Base-by-base conservation (phyloP, 345 rosid species). In the Acer campestre region DNA sequence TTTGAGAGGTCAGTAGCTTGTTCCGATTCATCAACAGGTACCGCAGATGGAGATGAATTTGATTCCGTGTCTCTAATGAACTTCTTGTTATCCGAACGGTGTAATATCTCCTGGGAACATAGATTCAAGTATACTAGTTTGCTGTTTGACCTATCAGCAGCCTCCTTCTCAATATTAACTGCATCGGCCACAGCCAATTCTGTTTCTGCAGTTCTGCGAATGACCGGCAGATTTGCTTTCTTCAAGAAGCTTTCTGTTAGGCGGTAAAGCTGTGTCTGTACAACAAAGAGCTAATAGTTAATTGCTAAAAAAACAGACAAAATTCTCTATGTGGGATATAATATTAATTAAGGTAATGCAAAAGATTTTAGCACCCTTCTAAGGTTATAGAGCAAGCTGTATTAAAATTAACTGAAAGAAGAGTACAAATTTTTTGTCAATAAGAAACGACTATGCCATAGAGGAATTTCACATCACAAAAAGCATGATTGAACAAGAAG, bases 121-220 rank as follows among this genome's bases (percentile, higher is more conserved):
- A 96, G 89, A 89, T 96, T 96, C 82, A 92, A 63, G 82, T 96
- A 96, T 16, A 94, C 94, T 63, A 90, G 74, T 81, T 96, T 96
- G 88, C 95, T 90, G 85, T 80, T 92, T 76, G 99, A 91, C 88
- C 86, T 90, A 79, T 94, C 90, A 70, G 95, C 97, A 42, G 88
- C 90, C 31, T 70, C 90, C 83, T 87, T 94, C 84, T 96, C 99
- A 35, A 94, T 91, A 77, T 96, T 96, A 77, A 89, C 79, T 40
- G 98, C 99, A 89, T 96, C 99, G 72, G 99, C 99, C 81, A 96
- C 93, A 63, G 98, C 98, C 85, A 96, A 86, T 85, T 96, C 99
- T 40, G 98, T 91, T 46, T 84, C 97, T 79, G 98, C 99, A 74
- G 88, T 89, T 84, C 95, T 89, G 82, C 90, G 76, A 74, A 91